These are phyloP conservation scores for Botrytis fabae DNA, from an alignment of 2,329 filamentous ascomycete genomes.

Conservation along the genomic window DNA sequence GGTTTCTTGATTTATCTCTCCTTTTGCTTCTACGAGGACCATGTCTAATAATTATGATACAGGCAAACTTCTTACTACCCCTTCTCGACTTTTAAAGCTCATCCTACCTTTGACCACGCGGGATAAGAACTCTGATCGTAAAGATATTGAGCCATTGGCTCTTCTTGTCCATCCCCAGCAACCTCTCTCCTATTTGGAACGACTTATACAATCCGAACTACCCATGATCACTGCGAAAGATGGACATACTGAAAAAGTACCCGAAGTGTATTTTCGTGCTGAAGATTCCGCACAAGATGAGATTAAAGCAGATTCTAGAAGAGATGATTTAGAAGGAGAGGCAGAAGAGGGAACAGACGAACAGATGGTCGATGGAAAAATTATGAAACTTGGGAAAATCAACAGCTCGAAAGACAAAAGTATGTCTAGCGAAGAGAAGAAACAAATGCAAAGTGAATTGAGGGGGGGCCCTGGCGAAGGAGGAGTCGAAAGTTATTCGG, in stretches of 20 bases:
- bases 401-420: slow-evolving; percentile 30
- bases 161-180: slow-evolving; percentile 87
- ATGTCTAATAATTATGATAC: neutral
- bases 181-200: slow-evolving; percentile 85
- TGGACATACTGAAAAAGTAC: slow-evolving; percentile 64
- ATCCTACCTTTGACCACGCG: slow-evolving; percentile 48
- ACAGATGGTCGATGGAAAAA: slow-evolving; percentile 50
- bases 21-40: neutral
- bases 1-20: slow-evolving; percentile 44
- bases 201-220: slow-evolving; percentile 84
- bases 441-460: slow-evolving; percentile 46
- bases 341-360: slow-evolving; percentile 48
- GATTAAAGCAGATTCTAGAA: slow-evolving; percentile 42
- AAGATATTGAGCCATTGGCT: slow-evolving; percentile 79
- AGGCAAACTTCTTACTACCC: slow-evolving; percentile 80
- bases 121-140: slow-evolving; percentile 59
- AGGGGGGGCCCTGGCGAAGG: slow-evolving; percentile 53
- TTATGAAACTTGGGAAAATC: slow-evolving; percentile 43
- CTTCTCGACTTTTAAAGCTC: slow-evolving; percentile 40
- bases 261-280: slow-evolving; percentile 76
- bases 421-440: slow-evolving; percentile 37
- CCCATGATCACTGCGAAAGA: slow-evolving; percentile 60
- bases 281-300: slow-evolving; percentile 69
- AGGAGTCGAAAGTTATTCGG: slow-evolving; percentile 69
- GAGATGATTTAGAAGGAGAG: slow-evolving; percentile 39